Evolutionary conservation across 179 eudicot genomes (phyloP).

Genomic region (Heliamphora pulchella): DNA sequence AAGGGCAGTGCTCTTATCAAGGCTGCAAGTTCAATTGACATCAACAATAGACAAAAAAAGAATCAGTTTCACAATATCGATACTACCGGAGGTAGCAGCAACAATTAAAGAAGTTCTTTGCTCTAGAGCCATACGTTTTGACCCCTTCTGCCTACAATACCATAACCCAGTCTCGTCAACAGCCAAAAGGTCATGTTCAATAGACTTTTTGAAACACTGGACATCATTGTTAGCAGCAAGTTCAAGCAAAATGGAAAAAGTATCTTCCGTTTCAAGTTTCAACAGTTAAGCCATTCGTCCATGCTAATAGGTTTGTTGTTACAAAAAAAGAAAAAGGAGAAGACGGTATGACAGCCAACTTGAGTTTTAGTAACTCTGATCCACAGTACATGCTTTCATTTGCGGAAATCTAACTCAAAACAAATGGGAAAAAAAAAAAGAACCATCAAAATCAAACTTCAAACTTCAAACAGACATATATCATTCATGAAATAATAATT

Average conservation of each 20-base stretch:
- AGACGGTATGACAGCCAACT: neutral
- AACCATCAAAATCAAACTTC: conserved; percentile 6
- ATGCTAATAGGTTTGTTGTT: neutral
- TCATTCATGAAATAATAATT: neutral
- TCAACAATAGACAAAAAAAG: conserved; percentile 41
- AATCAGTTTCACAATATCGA: conserved; percentile 45
- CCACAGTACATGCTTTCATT: conserved; percentile 25
- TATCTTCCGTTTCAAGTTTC: conserved; percentile 59
- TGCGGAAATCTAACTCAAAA: conserved; percentile 21
- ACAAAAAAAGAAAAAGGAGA: neutral
- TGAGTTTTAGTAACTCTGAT: conserved; percentile 17
- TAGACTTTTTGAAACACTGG: conserved; percentile 34
- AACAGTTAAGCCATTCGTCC: conserved; percentile 36
- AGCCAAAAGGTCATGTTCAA: conserved; percentile 32
- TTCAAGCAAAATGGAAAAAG: conserved; percentile 50
- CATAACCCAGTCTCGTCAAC: conserved; percentile 47
- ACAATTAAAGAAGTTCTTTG: conserved; percentile 63
- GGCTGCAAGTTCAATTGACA: conserved; percentile 49
- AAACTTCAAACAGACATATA: neutral
- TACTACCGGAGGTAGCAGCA: conserved; percentile 53
- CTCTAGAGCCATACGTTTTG: conserved; percentile 48
- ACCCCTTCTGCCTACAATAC: conserved; percentile 56
- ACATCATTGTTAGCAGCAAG: conserved; percentile 58
- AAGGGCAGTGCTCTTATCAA: conserved; percentile 51
- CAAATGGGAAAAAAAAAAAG: neutral